Evolutionary conservation across 2,329 filamentous ascomycete genomes (phyloP).

Genomic region (Periconia sp.): DNA sequence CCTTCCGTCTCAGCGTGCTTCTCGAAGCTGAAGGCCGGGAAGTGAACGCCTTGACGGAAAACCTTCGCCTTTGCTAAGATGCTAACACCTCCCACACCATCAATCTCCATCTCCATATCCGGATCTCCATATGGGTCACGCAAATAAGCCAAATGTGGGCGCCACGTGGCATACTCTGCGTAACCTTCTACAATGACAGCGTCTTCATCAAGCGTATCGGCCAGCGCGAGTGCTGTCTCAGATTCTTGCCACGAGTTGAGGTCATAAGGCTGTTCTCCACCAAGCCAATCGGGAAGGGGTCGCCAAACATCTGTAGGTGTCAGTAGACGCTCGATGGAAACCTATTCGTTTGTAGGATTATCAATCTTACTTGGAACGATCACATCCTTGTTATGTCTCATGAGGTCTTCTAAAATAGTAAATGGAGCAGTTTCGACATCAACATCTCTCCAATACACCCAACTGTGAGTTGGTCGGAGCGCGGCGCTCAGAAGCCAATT

Average conservation of each 20-base stretch:
- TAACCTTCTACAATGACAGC: slow-evolving; percentile 99
- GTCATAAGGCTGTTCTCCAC: slow-evolving; percentile 97
- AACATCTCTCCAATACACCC: slow-evolving; percentile 99
- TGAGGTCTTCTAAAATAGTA: slow-evolving; percentile 94
- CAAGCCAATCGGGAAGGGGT: slow-evolving; percentile 97
- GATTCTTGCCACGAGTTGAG: slow-evolving; percentile 99
- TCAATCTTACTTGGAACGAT: slow-evolving; percentile 87
- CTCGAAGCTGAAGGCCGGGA: slow-evolving; percentile 97
- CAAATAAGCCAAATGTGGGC: slow-evolving; percentile 93
- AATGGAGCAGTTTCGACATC: slow-evolving; percentile 97
- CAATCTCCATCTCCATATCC: slow-evolving; percentile 99
- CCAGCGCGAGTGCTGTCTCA: slow-evolving; percentile 89
- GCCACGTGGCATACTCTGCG: slow-evolving; percentile 97
- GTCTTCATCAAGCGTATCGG: slow-evolving; percentile 94
- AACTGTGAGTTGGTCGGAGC: slow-evolving; percentile 90
- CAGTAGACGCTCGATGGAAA: slow-evolving; percentile 17
- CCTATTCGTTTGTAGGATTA: neutral
- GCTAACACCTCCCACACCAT: slow-evolving; percentile 95
- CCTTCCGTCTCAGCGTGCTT: slow-evolving; percentile 98
- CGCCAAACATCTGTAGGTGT: slow-evolving; percentile 75
- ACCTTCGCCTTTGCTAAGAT: slow-evolving; percentile 95
- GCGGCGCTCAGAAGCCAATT: slow-evolving; percentile 97
- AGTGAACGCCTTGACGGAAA: slow-evolving; percentile 93
- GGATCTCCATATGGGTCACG: slow-evolving; percentile 96
- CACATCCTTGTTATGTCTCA: slow-evolving; percentile 98